Evolutionary conservation across 31 red algal species (phyloP).

Genomic region (Endocladia muricata): DNA sequence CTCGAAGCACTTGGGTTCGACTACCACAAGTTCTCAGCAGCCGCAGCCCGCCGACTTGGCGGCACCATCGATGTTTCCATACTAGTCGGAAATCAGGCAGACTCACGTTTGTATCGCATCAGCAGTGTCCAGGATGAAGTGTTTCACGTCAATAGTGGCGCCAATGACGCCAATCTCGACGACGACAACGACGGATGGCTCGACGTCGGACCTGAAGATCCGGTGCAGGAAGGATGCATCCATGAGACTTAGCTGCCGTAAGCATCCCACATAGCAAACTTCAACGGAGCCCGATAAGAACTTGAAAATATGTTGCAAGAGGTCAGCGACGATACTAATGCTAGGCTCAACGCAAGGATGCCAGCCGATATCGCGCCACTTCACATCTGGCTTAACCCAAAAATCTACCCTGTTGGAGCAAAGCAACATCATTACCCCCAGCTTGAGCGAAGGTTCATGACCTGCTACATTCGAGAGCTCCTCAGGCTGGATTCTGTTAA

Average conservation of each 20-base stretch:
- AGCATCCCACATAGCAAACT: background rate
- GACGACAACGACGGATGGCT: conserved; percentile 6
- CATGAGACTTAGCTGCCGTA: background rate
- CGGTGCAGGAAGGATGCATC: background rate
- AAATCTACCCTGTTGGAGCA: background rate
- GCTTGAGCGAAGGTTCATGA: conserved; percentile 9
- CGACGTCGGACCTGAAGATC: conserved; percentile 14
- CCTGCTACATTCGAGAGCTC: background rate
- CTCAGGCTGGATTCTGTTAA: conserved; percentile 8
- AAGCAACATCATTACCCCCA: background rate
- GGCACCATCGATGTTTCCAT: conserved; percentile 4
- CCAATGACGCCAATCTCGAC: conserved; percentile 26
- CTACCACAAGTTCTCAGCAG: background rate
- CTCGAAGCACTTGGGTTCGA: conserved; percentile 12
- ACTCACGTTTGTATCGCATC: background rate
- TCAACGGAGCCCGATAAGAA: background rate
- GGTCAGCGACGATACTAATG: background rate
- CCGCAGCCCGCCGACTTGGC: background rate
- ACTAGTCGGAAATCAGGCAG: background rate
- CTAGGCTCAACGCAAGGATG: background rate
- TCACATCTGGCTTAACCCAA: background rate
- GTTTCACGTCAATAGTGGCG: background rate
- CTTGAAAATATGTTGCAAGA: background rate
- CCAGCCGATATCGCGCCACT: conserved; percentile 4
- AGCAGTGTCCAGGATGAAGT: conserved; percentile 8